These are phyloP conservation scores for Yamadazyma tumulicola DNA, from an alignment of 805 yeast genomes.

Conservation along the genomic window DNA sequence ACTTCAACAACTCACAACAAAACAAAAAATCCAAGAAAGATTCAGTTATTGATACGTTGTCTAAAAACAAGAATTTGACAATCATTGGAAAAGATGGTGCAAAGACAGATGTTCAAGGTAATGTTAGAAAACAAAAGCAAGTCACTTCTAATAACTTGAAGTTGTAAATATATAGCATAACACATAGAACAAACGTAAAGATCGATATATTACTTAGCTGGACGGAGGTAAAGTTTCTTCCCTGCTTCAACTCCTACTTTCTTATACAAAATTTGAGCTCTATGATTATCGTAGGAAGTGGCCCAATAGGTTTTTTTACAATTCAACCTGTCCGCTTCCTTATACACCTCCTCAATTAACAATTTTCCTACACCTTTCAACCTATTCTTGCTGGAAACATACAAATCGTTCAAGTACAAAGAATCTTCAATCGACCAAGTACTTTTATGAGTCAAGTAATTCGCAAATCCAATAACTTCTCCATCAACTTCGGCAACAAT, in stretches of 20 bases:
- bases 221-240: conserved; percentile 28
- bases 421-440: conserved; percentile 49
- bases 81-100: conserved; percentile 75
- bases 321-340: conserved; percentile 42
- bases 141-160: conserved; percentile 11
- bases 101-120: conserved; percentile 69
- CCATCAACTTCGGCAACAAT: conserved; percentile 41
- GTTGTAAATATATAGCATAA: conserved; percentile 5
- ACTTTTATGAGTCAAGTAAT: conserved; percentile 44
- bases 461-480: conserved; percentile 46
- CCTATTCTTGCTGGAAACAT: conserved; percentile 38
- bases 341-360: conserved; percentile 47
- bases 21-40: conserved; percentile 43
- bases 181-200: neutral
- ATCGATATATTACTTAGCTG: neutral
- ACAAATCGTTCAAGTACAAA: conserved; percentile 50
- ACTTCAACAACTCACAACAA: conserved; percentile 35
- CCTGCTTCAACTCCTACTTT: conserved; percentile 45
- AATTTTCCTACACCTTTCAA: conserved; percentile 46
- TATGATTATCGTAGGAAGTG: conserved; percentile 50
- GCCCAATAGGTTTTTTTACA: conserved; percentile 49
- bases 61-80: conserved; percentile 72
- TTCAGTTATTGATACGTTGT: conserved; percentile 65
- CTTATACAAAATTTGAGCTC: conserved; percentile 54
- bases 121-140: conserved; percentile 43